Conservation (phyloP, 768 basidiomycete species). For the Leccinellum albellum region DNA sequence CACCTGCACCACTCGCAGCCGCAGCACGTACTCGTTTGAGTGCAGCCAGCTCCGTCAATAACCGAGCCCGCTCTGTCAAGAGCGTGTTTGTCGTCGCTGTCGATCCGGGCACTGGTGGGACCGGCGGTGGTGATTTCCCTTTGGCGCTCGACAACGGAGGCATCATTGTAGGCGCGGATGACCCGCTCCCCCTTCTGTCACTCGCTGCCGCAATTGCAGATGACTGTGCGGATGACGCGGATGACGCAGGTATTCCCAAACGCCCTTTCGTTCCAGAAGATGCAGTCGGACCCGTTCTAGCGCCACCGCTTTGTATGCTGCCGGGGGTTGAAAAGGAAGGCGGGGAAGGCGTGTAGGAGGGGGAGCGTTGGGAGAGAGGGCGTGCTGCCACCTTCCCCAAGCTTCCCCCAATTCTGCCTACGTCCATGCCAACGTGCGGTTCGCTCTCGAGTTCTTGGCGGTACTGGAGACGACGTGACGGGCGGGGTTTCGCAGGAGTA, state of each 20-base stretch:
- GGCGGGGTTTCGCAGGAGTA: constrained; percentile 25
- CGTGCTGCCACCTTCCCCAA: neutral
- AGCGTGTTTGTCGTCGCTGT: constrained; percentile 46
- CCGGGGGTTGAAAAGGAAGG: constrained; percentile 11
- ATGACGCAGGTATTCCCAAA: neutral
- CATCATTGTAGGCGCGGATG: neutral
- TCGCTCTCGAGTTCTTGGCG: neutral
- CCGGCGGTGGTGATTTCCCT: neutral
- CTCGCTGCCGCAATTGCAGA: neutral
- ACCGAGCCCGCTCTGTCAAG: constrained; percentile 52
- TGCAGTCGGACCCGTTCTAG: neutral
- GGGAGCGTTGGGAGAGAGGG: constrained; percentile 1
- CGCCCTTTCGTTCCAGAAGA: neutral
- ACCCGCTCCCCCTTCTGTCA: neutral
- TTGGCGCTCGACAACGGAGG: neutral
- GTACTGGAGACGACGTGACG: neutral
- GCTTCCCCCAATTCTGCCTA: neutral
- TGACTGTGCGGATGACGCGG: neutral
- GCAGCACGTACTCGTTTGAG: constrained; percentile 30
- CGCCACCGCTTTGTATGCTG: neutral
- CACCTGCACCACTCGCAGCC: constrained; percentile 2
- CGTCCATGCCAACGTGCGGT: neutral
- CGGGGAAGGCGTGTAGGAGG: constrained; percentile 18
- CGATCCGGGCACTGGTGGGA: constrained; percentile 24
- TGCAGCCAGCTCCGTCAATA: constrained; percentile 52